These are phyloP conservation scores for Fonsecaea monophora DNA, from an alignment of 2,329 filamentous ascomycete genomes.

Conservation along the genomic window DNA sequence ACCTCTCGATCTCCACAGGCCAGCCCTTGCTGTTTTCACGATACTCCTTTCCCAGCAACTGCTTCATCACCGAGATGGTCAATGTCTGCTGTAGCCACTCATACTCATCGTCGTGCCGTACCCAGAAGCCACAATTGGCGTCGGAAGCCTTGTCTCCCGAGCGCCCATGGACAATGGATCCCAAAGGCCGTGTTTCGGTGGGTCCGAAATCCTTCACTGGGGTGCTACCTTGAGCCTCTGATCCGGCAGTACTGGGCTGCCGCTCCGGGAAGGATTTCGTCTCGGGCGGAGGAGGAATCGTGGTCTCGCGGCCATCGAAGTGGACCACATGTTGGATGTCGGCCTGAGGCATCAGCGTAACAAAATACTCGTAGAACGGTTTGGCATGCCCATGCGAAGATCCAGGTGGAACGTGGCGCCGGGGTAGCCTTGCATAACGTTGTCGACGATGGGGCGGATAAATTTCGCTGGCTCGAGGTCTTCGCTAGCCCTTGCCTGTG, in stretches of 20 bases:
- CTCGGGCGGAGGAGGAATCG: conserved; percentile 39
- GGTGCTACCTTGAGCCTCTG: conserved; percentile 36
- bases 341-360: conserved; percentile 40
- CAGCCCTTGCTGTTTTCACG: conserved; percentile 36
- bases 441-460: conserved; percentile 44
- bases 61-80: conserved; percentile 35
- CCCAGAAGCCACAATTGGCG: conserved; percentile 49
- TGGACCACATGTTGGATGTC: conserved; percentile 43
- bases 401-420: conserved; percentile 49
- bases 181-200: conserved; percentile 43
- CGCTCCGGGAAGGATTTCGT: conserved; percentile 40
- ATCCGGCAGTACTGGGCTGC: conserved; percentile 38
- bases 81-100: conserved; percentile 42
- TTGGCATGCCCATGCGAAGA: conserved; percentile 46
- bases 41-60: conserved; percentile 50
- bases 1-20: conserved; percentile 53
- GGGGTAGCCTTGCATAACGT: conserved; percentile 52
- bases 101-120: conserved; percentile 43
- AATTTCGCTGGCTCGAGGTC: conserved; percentile 48
- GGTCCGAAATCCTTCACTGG: conserved; percentile 44
- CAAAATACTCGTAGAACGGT: conserved; percentile 45
- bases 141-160: conserved; percentile 49
- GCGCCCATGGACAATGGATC: conserved; percentile 45
- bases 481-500: conserved; percentile 55
- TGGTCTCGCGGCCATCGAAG: conserved; percentile 38